Conservation (phyloP, 768 basidiomycete species). For the Calocera viscosa region DNA sequence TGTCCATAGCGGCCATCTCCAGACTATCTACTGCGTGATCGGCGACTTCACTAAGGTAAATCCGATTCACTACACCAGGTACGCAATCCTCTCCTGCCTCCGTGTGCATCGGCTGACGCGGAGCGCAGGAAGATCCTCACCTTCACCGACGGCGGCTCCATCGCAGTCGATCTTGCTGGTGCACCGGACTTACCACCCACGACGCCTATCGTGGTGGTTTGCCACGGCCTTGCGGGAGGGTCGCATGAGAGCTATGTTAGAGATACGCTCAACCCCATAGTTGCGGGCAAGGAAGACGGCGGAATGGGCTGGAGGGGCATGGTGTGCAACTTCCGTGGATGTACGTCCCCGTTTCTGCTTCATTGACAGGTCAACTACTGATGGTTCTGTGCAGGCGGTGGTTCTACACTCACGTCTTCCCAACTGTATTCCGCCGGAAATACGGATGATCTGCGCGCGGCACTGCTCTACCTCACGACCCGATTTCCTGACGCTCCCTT, state of each 20-base stretch:
- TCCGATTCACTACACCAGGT: slow-evolving; percentile 30
- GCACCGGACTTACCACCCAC: slow-evolving; percentile 10
- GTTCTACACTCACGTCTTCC: slow-evolving; percentile 66
- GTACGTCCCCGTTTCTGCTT: slow-evolving; percentile 32
- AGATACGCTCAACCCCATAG: slow-evolving; percentile 62
- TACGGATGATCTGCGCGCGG: slow-evolving; percentile 78
- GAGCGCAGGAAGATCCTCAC: slow-evolving; percentile 27
- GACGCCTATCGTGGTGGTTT: slow-evolving; percentile 32
- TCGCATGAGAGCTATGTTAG: slow-evolving; percentile 86
- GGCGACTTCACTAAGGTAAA: slow-evolving; percentile 32
- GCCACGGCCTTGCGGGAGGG: slow-evolving; percentile 42
- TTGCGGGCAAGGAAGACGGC: slow-evolving; percentile 49
- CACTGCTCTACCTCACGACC: slow-evolving; percentile 59
- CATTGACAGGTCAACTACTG: not conserved
- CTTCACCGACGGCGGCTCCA: slow-evolving; percentile 33
- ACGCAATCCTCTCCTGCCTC: not conserved
- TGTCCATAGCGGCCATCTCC: slow-evolving; percentile 27
- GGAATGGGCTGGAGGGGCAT: slow-evolving; percentile 83
- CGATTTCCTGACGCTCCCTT: slow-evolving; percentile 69
- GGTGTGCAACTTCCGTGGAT: slow-evolving; percentile 87
- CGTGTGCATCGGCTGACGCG: slow-evolving; percentile 14
- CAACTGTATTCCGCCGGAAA: slow-evolving; percentile 80
- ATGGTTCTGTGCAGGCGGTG: slow-evolving; percentile 48
- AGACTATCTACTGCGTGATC: slow-evolving; percentile 29
- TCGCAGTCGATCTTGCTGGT: slow-evolving; percentile 25